Evolutionary conservation across 768 basidiomycete species (phyloP).

Genomic region (Lyophyllum atratum): DNA sequence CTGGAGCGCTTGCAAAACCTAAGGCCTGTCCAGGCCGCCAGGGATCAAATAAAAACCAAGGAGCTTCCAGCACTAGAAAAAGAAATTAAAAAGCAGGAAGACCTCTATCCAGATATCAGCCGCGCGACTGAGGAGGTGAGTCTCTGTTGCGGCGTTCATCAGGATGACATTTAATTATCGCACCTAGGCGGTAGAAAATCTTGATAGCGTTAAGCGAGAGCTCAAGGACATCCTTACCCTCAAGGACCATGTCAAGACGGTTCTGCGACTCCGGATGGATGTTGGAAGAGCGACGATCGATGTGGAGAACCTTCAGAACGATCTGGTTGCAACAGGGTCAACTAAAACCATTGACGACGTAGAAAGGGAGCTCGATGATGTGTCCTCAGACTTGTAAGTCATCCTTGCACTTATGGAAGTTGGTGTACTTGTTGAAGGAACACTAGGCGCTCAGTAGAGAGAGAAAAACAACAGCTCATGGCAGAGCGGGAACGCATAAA

Average conservation of each 20-base stretch:
- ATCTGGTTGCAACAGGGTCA: slow-evolving; percentile 72
- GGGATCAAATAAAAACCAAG: slow-evolving; percentile 51
- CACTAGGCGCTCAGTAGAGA: slow-evolving; percentile 63
- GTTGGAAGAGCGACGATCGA: slow-evolving; percentile 62
- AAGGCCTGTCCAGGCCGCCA: slow-evolving; percentile 54
- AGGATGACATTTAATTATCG: slow-evolving; percentile 2
- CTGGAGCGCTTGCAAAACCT: slow-evolving; percentile 58
- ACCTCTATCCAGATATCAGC: slow-evolving; percentile 52
- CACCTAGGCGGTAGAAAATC: slow-evolving; percentile 51
- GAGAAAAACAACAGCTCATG: slow-evolving; percentile 57
- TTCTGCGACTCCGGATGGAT: slow-evolving; percentile 62
- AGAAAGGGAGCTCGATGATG: slow-evolving; percentile 68
- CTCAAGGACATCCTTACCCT: slow-evolving; percentile 60
- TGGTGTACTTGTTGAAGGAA: background rate
- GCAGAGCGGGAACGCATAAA: slow-evolving; percentile 66
- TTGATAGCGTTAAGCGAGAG: slow-evolving; percentile 57
- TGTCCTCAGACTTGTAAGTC: slow-evolving; percentile 68
- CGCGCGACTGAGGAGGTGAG: slow-evolving; percentile 64
- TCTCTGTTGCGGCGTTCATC: slow-evolving; percentile 1
- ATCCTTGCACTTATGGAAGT: no score
- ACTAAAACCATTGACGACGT: slow-evolving; percentile 85
- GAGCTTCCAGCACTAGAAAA: slow-evolving; percentile 73
- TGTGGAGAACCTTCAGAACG: slow-evolving; percentile 61
- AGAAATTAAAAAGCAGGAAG: slow-evolving; percentile 60
- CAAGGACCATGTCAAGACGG: slow-evolving; percentile 60